phyloP scores from a whole-genome alignment of 306 rosid species.

The Astragalus membranaceus region DNA sequence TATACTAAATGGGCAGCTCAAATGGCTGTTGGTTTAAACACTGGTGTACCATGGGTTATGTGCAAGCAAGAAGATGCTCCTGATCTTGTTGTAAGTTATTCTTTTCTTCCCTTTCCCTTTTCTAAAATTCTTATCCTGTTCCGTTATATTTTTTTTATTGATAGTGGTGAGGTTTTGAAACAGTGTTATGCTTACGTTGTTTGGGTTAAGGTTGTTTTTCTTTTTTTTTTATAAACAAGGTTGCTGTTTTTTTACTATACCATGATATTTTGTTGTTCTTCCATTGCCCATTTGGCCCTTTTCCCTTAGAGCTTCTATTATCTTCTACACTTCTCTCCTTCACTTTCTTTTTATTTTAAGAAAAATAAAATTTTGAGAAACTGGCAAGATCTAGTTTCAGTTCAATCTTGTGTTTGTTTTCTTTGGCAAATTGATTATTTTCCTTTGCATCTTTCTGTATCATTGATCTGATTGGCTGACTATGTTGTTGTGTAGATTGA shows the following conservation, averaged over 20 bases:
- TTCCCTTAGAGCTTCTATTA: not conserved
- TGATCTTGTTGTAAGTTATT: slow-evolving; percentile 64
- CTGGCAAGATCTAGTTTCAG: not conserved
- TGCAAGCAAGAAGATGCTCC: slow-evolving; percentile 89
- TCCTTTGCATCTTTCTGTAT: too few species aligned
- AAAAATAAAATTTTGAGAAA: not conserved
- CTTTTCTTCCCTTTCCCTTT: not conserved
- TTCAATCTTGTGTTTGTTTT: too few species aligned
- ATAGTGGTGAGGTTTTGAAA: slow-evolving; percentile 39
- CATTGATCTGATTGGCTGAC: not conserved
- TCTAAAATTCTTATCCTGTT: not conserved
- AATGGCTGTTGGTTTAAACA: slow-evolving; percentile 63
- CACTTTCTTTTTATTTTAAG: not conserved
- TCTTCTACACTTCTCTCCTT: not conserved
- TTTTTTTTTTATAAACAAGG: too few species aligned
- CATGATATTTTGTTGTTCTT: slow-evolving; percentile 15
- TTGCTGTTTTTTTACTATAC: slow-evolving; percentile 10
- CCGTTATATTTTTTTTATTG: slow-evolving; percentile 8
- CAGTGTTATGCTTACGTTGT: slow-evolving; percentile 12
- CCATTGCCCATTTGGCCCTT: not conserved
- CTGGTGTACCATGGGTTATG: slow-evolving; percentile 97
- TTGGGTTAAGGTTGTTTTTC: slow-evolving; percentile 23
- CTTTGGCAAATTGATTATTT: too few species aligned
- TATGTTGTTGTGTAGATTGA: slow-evolving; percentile 52
- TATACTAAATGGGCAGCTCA: slow-evolving; percentile 82